Evolutionary conservation across 768 basidiomycete species (phyloP).

Genomic region (Lactifluus volemus): DNA sequence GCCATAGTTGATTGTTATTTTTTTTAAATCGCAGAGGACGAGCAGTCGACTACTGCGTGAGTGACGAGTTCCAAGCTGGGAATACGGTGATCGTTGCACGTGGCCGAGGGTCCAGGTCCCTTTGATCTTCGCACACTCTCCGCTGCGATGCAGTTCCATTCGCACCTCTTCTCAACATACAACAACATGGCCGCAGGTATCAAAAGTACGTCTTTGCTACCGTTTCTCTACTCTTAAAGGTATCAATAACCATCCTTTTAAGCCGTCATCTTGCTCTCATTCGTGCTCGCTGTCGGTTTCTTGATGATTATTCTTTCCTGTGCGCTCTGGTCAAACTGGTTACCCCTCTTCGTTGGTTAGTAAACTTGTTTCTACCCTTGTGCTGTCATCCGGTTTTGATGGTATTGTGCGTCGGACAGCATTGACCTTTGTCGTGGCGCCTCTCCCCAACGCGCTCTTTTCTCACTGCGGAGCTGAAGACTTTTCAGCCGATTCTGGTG

Average conservation of each 20-base stretch:
- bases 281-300: slow-evolving; percentile 97
- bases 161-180: slow-evolving; percentile 3
- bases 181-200: slow-evolving; percentile 20
- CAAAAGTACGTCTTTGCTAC: slow-evolving; percentile 13
- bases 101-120: background rate
- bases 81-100: too few relatives aligned
- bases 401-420: slow-evolving; percentile 39
- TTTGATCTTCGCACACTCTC: background rate
- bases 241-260: slow-evolving; percentile 1
- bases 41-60: slow-evolving; percentile 73
- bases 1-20: too few relatives aligned
- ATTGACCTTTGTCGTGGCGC: slow-evolving; percentile 89
- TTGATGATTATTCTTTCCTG: slow-evolving; percentile 95
- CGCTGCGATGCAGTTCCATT: background rate
- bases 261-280: slow-evolving; percentile 96
- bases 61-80: background rate
- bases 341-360: slow-evolving; percentile 92
- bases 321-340: slow-evolving; percentile 94
- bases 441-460: slow-evolving; percentile 90
- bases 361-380: slow-evolving; percentile 10
- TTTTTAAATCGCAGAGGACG: slow-evolving; percentile 48
- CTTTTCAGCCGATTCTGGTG: slow-evolving; percentile 70
- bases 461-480: slow-evolving; percentile 90
- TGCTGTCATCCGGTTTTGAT: background rate
- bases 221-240: background rate